Percentiles rank a stretch among this genome's conserved stretches.
Evolutionary conservation across 2,329 filamentous ascomycete genomes (phyloP).

Genomic region (Neospermospora avenae): DNA sequence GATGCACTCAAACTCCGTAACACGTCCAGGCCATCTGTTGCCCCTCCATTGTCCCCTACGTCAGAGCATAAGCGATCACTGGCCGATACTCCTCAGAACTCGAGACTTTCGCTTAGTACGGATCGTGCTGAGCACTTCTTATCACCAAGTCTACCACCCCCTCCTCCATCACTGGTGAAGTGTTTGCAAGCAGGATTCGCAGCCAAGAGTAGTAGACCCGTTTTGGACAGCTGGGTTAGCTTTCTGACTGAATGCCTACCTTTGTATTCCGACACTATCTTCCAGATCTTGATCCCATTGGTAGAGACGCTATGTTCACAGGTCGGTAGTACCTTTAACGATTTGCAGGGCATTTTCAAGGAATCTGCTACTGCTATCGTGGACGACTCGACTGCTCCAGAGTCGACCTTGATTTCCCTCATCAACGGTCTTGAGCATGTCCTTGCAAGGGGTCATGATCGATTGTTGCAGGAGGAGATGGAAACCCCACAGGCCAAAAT

Average conservation of each 20-base stretch:
- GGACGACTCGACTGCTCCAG: conserved; percentile 48
- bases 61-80: conserved; percentile 29
- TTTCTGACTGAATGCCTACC: conserved; percentile 83
- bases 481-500: conserved; percentile 67
- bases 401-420: conserved; percentile 75
- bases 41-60: conserved; percentile 26
- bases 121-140: conserved; percentile 41
- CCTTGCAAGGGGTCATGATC: conserved; percentile 81
- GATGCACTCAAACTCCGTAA: conserved; percentile 67
- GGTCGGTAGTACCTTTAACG: conserved; percentile 68
- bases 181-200: conserved; percentile 81
- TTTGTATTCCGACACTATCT: conserved; percentile 78
- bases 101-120: conserved; percentile 41
- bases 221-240: conserved; percentile 87
- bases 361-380: conserved; percentile 32
- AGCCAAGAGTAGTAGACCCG: conserved; percentile 66
- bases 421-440: conserved; percentile 93
- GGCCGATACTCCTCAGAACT: conserved; percentile 36
- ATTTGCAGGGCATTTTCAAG: conserved; percentile 64
- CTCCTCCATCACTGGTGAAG: conserved; percentile 71
- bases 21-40: conserved; percentile 23
- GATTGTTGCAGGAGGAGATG: conserved; percentile 72
- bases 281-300: conserved; percentile 84
- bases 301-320: conserved; percentile 86
- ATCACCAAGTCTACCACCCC: conserved; percentile 46